Evolutionary conservation across 148 eudicot species (phyloP), one percentile per base, ranked within the genome.

Genomic region (Heliosperma pusillum): DNA sequence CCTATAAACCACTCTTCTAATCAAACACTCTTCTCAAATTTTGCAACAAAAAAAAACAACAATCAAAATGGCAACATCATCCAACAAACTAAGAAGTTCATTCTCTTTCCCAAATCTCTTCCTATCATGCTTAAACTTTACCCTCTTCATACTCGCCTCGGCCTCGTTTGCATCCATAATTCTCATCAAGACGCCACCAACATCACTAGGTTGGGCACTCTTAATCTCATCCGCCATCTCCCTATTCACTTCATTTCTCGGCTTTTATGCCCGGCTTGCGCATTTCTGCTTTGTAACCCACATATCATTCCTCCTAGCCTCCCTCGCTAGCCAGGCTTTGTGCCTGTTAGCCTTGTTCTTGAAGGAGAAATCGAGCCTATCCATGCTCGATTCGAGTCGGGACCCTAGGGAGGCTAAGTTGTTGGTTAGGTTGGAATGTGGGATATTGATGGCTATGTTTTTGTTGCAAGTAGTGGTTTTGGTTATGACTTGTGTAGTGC

Each of bases 351-450:
- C 89, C 71, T 72, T 88, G 27, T 89, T 86, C 19, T 58, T 81
- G 5, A 86, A 82, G 77, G 97, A 91, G 72, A 89, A 83, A 40
- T 71, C 80, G 53, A 88, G 89, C 73, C 82, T 91, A 33, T 70
- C 88, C 20, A 80, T 81, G 86, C 79, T 91, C 1, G 77, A 72
- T 10, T 85, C 93, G 3, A 52, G 69, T 2, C 77, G 91, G 58
- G 93, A 89, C 66, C 90, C 86, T 0, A 81, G 76, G 50, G 93
- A 91, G 83, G 91, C 93, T 0, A 86, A 82, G 83, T 40, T 89
- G 61, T 76, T 91, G 68, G 89, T 87, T 50, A 82, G 97, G 53
- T n/a, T 89, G 75, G 90, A 88, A 76, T 85, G 93, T 81, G 92
- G 88, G 87, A 64, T 85, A 71, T 77, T 91, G 79, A 77, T 91